Evolutionary conservation across 176 grass and related monocot genomes (phyloP), one percentile per base, ranked within the genome.

Genomic region (Avena sativa): DNA sequence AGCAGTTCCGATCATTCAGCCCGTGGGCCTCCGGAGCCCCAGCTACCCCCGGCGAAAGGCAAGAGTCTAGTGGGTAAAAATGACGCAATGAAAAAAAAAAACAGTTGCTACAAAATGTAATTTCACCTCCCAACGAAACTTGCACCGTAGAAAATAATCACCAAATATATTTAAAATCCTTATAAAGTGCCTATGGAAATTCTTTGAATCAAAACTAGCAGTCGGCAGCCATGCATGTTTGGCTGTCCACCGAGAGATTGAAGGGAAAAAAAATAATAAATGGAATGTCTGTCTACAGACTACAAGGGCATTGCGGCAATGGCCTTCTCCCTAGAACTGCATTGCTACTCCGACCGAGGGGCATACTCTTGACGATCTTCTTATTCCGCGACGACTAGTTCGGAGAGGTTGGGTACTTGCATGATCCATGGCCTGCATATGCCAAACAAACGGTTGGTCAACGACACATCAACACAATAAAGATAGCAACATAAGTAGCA

Each of bases 351-450:
- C 21, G 28, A 17, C 7, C 20, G 23, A 34, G 0, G 14, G 8
- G 17, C 55, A 1, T 11, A 23, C 55, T 73, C 46, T 43, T 53
- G 57, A 11, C 3, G 49, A 14, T 51, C 44, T 56, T 48, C 40
- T 62, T 8, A n/a, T 8, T 44, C 16, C 3, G 4, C 30, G 12
- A 8, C 30, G 12, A 8, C 79, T 78, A 90, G 14, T 6, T 53
- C 6, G 26, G 3, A 50, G 85, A 51, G n/a, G 67, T 91, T 20
- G 30, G 8, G 81, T 87, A 87, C 58, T 67, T 87, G 81, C 81
- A 84, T 3, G 81, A 80, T 81, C 85, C 68, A 21, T 91, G 52
- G 68, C 89, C 89, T 91, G 85, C 47, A 84, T 0, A 49, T 43
- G 40, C 6, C 73, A 30, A 57, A 68, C n/a, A 88, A 2, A 61